Evolutionary conservation across 805 yeast species (phyloP), one percentile per base, ranked within the genome.

Genomic region (Brettanomyces bruxellensis): DNA sequence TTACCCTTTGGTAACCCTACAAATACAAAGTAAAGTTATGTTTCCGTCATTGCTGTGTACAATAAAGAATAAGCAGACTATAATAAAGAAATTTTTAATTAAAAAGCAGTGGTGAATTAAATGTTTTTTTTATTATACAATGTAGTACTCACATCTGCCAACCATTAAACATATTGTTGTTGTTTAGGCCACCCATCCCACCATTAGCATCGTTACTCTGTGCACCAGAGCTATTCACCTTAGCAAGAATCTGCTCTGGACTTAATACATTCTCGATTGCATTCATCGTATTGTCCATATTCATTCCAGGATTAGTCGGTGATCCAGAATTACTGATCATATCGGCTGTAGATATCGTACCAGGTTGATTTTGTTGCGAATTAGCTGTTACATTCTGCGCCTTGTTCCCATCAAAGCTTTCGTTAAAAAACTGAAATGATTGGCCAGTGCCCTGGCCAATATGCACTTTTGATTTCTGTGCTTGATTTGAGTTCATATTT

Each of bases 211-310:
- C 23, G n/a, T 40, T 25, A 40, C 42, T 40, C 13, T 25, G 34
- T 13, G 42, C 5, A 11, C 34, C 34, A 5, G 18, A 25, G 14
- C 45, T 25, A 23, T 43, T 59, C 22, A 59, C 66, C 42, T 64
- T 55, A 12, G 67, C 65, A 32, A 64, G 53, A 8, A 64, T 62
- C 47, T 64, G 67, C 42, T 64, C 67, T 8, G 68, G 68, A 37
- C 64, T 60, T 39, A 63, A 45, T 45, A 36, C 40, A 23, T 11
- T 22, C 12, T 11, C 38, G 30, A 23, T 36, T 14, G 34, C 34
- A 28, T 28, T 28, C 32, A 28, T 18, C 18, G 18, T 18, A 18
- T 18, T 18, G 18, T 18, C 18, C 18, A 18, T 28, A 9, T 9
- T 28, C 18, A 18, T 25, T n/a, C 42, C 41, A 14, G 25, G 12